Base-by-base conservation (phyloP, 1,284 basidiomycete species). In the Xanthoconium separans region DNA sequence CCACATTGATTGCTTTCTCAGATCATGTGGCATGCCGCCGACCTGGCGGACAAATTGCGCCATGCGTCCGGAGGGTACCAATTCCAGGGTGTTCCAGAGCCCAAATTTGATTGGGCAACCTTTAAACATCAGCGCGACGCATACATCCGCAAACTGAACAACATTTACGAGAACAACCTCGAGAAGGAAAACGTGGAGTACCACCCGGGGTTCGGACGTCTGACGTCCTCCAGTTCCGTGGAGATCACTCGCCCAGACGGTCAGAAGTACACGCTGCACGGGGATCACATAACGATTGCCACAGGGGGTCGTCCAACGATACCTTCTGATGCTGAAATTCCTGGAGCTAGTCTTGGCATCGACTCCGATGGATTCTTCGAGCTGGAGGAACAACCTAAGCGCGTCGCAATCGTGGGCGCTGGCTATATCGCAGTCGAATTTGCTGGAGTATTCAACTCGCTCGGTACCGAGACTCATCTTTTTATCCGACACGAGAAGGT, bases 1-100 rank as follows among this genome's bases (percentile, higher is more conserved):
- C 27, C 16, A 6, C 36, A 45, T 27, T 33, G 20, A 49, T 6
- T 31, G 36, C 20, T 49, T 55, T 40, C 40, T 63, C 73, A 98
- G 91, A 87, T 99, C 58, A 99, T 99, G 97, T 99, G 97, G 97
- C 92, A 99, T 69, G 95, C 96, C 33, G 94, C 97, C 50, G 96
- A 98, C 73, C 76, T 95, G 51, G 84, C 89, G 40, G 95, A 96
- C 65, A 90, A 89, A 65, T 76, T 97, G 44, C 81, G 82, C 46
- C 84, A 91, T 56, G 90, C 93, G 56, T 82, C 85, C 22, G 73
- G 82, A 33, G 84, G 81, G 13, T 99, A 97, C 75, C 89, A 93
- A 55, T 94, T 96, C 67, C 69, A 73, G 27, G 79, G 77, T 37
- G 63, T 81, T 50, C 73, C 76, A 46, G 71, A 77, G 44, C 78